phyloP scores from a whole-genome alignment of 257 asterid genomes.

The Cynanchum wilfordii region DNA sequence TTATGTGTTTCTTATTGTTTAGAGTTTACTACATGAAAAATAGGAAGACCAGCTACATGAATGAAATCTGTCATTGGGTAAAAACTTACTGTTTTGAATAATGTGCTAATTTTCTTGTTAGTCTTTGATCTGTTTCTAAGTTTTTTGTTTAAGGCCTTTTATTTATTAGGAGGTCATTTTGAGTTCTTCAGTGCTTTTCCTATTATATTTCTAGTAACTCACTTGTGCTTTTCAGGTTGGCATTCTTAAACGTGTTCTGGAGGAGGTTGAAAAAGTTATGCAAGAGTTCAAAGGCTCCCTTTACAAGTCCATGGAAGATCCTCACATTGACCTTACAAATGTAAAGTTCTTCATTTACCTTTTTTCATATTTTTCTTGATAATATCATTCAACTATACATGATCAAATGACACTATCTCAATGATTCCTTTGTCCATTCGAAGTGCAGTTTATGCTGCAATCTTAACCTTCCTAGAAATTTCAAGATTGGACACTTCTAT shows the following conservation, averaged over 20 bases:
- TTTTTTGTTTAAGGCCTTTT: neutral
- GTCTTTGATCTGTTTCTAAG: neutral
- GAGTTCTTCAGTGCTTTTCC: neutral
- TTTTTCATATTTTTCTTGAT: neutral
- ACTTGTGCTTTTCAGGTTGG: slow-evolving; percentile 58
- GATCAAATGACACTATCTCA: no score
- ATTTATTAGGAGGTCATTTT: neutral
- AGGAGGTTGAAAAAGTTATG: slow-evolving; percentile 95
- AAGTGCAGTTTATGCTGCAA: neutral
- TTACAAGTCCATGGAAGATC: slow-evolving; percentile 95
- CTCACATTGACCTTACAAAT: slow-evolving; percentile 72
- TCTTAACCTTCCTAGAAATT: neutral
- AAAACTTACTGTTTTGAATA: neutral
- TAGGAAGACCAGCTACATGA: neutral
- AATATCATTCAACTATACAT: neutral
- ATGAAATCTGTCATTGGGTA: neutral
- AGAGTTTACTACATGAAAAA: neutral
- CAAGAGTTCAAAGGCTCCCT: slow-evolving; percentile 95
- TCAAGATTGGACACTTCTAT: neutral
- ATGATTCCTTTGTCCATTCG: neutral
- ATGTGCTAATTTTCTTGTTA: neutral
- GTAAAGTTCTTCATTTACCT: slow-evolving; percentile 33
- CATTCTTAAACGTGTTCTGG: slow-evolving; percentile 85
- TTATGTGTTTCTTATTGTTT: neutral
- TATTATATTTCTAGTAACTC: neutral